These are phyloP conservation scores for Scedosporium aurantiacum DNA, from an alignment of 2,329 filamentous ascomycete species.

Conservation along the genomic window DNA sequence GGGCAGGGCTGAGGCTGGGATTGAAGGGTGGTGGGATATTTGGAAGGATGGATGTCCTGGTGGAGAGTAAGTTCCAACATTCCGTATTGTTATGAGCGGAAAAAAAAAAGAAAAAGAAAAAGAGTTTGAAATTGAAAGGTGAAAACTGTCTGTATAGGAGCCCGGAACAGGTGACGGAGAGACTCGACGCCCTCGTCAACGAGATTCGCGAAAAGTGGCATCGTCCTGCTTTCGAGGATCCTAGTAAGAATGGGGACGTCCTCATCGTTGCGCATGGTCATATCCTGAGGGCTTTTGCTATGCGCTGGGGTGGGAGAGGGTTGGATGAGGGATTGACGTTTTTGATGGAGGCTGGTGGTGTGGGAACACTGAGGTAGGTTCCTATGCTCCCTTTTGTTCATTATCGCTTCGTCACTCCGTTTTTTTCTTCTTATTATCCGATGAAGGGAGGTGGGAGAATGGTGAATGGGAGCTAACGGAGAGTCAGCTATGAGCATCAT, in stretches of 20 bases:
- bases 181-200: slow-evolving; percentile 64
- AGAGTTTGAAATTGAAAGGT: background rate
- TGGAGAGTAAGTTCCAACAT: slow-evolving; percentile 53
- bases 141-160: slow-evolving; percentile 31
- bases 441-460: slow-evolving; percentile 7
- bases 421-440: background rate
- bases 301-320: slow-evolving; percentile 68
- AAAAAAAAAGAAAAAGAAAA: background rate
- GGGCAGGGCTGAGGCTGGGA: slow-evolving; percentile 44
- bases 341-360: slow-evolving; percentile 79
- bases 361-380: slow-evolving; percentile 62
- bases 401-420: background rate
- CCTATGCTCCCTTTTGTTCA: background rate
- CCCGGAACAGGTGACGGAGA: slow-evolving; percentile 58
- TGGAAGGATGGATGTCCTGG: slow-evolving; percentile 82
- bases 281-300: slow-evolving; percentile 77
- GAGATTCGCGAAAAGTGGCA: slow-evolving; percentile 63
- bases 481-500: slow-evolving; percentile 63
- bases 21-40: slow-evolving; percentile 61
- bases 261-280: slow-evolving; percentile 79
- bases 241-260: slow-evolving; percentile 22
- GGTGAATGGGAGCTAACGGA: background rate
- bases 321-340: slow-evolving; percentile 67
- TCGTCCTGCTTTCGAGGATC: slow-evolving; percentile 43
- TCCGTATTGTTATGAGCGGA: background rate